These are phyloP conservation scores for Golubevia pallescens DNA, from an alignment of 1,284 basidiomycete genomes.

Conservation along the genomic window DNA sequence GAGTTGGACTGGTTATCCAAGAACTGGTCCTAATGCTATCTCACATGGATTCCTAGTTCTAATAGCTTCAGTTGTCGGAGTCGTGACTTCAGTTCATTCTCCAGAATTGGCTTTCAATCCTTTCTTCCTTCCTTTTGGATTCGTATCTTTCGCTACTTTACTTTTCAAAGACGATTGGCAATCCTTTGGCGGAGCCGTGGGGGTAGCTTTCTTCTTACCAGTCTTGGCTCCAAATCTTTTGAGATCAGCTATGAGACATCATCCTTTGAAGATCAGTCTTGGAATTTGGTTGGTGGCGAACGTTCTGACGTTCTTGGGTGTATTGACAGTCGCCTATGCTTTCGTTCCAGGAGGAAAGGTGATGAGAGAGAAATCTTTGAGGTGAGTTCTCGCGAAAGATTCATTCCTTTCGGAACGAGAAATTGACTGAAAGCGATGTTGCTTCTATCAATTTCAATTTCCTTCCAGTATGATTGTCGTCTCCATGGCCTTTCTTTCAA, in stretches of 20 bases:
- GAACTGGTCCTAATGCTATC: slow-evolving; percentile 77
- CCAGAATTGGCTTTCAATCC: slow-evolving; percentile 3
- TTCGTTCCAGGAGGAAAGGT: slow-evolving; percentile 84
- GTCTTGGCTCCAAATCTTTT: slow-evolving; percentile 28
- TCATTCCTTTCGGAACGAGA: neutral
- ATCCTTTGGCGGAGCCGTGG: slow-evolving; percentile 76
- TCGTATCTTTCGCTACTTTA: slow-evolving; percentile 68
- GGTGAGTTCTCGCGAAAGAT: slow-evolving; percentile 10
- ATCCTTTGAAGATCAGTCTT: slow-evolving; percentile 42
- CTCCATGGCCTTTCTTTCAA: slow-evolving; percentile 24
- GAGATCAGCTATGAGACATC: slow-evolving; percentile 32
- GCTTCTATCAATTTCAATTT: neutral
- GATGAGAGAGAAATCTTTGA: slow-evolving; percentile 80
- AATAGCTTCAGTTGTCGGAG: slow-evolving; percentile 72
- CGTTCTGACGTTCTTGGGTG: slow-evolving; percentile 44
- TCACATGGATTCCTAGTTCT: slow-evolving; percentile 76
- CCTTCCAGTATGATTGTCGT: slow-evolving; percentile 56
- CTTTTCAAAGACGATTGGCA: slow-evolving; percentile 76
- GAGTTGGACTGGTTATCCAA: slow-evolving; percentile 88
- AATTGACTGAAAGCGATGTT: neutral
- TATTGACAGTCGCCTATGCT: slow-evolving; percentile 87
- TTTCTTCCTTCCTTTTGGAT: slow-evolving; percentile 26
- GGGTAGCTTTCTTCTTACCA: slow-evolving; percentile 72
- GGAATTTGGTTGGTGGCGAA: slow-evolving; percentile 41
- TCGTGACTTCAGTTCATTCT: slow-evolving; percentile 45